Base-by-base conservation (phyloP, 208 protist genomes). In the Trypanosoma scelopori region DNA sequence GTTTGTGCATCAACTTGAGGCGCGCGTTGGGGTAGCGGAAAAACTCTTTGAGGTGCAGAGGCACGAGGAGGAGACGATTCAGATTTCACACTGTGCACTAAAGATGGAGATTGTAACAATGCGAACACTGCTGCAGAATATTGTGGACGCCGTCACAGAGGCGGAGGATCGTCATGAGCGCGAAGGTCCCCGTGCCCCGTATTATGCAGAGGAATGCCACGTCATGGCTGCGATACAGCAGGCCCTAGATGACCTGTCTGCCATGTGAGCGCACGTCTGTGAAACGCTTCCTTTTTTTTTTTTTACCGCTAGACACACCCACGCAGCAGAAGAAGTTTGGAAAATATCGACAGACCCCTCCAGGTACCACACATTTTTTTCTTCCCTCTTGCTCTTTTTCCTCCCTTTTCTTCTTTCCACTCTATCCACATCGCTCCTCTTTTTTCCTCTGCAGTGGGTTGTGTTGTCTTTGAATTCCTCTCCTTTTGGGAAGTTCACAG, bases 21-120 rank as follows among this genome's bases (percentile, higher is more conserved):
- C 65, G 25, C 78, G 85, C 5, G 48, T 85, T 12, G 52, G 49
- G 18, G 71, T 64, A 4, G 85, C 85, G n/a, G 43, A 75, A 39
- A 77, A 67, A 15, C 79, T 92, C 13, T 84, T 80, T 55, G 23
- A 70, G n/a, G 77, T 87, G 45, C 67, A 86, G 71, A 73, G 65
- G 4, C 74, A 81, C 55, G 89, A 95, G 58, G 71, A 88, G 43
- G 76, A 81, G 50, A 92, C 89, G 7, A 69, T 92, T n/a, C 77
- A 85, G 63, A 71, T 71, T 12, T 78, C 85, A 16, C 73, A 91
- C 18, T 37, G 67, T 12, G 74, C 73, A 5, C 43, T 95, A 5
- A 66, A 69, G 30, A 59, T 84, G 60, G 86, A 95, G 66, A 61
- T 81, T 23, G 64, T 71, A 48, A 72, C 78, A 20, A 60, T 95